Conservation (phyloP, 2,329 filamentous ascomycete genomes). For the Xylariaceae sp. region DNA sequence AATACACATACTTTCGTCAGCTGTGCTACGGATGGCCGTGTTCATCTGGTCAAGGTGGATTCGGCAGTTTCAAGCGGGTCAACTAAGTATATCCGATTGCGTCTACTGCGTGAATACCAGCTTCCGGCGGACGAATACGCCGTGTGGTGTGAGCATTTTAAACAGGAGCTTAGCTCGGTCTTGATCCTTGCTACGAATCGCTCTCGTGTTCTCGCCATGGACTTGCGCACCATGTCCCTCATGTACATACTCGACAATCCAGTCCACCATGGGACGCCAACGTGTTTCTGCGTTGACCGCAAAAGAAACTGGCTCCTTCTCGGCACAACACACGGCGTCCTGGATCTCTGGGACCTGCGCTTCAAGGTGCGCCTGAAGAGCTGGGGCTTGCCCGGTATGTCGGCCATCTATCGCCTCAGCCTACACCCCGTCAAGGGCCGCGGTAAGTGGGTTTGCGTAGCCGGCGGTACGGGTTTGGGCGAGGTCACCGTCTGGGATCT, state of each 20-base stretch:
- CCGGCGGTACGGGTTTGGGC: slow-evolving; percentile 79
- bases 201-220: slow-evolving; percentile 77
- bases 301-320: slow-evolving; percentile 86
- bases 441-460: slow-evolving; percentile 81
- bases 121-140: slow-evolving; percentile 71
- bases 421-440: slow-evolving; percentile 75
- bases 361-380: slow-evolving; percentile 83
- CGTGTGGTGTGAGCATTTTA: slow-evolving; percentile 90
- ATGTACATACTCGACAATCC: slow-evolving; percentile 81
- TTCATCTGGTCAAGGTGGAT: slow-evolving; percentile 83
- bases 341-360: slow-evolving; percentile 95
- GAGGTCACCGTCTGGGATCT: slow-evolving; percentile 96
- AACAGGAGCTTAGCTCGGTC: slow-evolving; percentile 74
- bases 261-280: slow-evolving; percentile 85
- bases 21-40: slow-evolving; percentile 82
- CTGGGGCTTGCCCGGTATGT: slow-evolving; percentile 80
- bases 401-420: slow-evolving; percentile 72
- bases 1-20: slow-evolving; percentile 91
- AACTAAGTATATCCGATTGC: slow-evolving; percentile 74
- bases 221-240: slow-evolving; percentile 79
- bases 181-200: slow-evolving; percentile 82
- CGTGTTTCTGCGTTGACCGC: slow-evolving; percentile 83
- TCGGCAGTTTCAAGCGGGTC: slow-evolving; percentile 45
- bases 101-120: slow-evolving; percentile 73
- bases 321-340: slow-evolving; percentile 86